phyloP scores from a whole-genome alignment of 2,329 filamentous ascomycete species.

The Cadophora gregata region DNA sequence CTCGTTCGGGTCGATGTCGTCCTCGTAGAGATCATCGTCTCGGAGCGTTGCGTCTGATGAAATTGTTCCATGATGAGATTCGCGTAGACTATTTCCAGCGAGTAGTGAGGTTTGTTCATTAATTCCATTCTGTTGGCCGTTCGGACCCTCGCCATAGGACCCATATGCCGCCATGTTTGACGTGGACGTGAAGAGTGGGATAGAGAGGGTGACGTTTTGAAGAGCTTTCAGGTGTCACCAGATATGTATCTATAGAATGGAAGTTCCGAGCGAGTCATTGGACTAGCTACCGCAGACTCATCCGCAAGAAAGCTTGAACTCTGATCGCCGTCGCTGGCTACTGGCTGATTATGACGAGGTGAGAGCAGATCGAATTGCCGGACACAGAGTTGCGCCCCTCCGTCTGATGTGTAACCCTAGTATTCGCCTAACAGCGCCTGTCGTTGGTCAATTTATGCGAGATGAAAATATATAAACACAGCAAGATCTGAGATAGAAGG shows the following conservation, averaged over 20 bases:
- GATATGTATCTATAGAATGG: slow-evolving; percentile 1
- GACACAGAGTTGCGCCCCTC: neutral
- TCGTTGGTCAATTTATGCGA: slow-evolving; percentile 10
- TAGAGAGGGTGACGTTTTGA: neutral
- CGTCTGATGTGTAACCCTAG: neutral
- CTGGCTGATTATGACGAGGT: slow-evolving; percentile 5
- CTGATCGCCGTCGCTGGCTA: neutral
- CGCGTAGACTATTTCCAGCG: slow-evolving; percentile 9
- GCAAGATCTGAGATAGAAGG: neutral
- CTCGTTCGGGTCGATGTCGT: slow-evolving; percentile 46
- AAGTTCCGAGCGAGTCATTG: neutral
- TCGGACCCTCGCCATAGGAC: neutral
- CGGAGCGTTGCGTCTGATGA: slow-evolving; percentile 21
- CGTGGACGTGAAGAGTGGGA: slow-evolving; percentile 13
- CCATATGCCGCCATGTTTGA: slow-evolving; percentile 11
- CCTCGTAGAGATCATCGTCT: slow-evolving; percentile 45
- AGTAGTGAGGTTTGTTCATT: slow-evolving; percentile 34
- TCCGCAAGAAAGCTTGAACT: neutral
- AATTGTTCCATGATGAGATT: slow-evolving; percentile 18
- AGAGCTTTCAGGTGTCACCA: neutral
- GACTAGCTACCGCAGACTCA: neutral
- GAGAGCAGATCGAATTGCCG: slow-evolving; percentile 5
- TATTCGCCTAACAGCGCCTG: slow-evolving; percentile 1
- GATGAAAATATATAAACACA: slow-evolving; percentile 2
- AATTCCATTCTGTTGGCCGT: slow-evolving; percentile 4